Percentiles rank a stretch among this genome's conserved stretches.
Evolutionary conservation across 352 stramenopile genomes (phyloP).

Genomic region (Elongisporangium undulatum): DNA sequence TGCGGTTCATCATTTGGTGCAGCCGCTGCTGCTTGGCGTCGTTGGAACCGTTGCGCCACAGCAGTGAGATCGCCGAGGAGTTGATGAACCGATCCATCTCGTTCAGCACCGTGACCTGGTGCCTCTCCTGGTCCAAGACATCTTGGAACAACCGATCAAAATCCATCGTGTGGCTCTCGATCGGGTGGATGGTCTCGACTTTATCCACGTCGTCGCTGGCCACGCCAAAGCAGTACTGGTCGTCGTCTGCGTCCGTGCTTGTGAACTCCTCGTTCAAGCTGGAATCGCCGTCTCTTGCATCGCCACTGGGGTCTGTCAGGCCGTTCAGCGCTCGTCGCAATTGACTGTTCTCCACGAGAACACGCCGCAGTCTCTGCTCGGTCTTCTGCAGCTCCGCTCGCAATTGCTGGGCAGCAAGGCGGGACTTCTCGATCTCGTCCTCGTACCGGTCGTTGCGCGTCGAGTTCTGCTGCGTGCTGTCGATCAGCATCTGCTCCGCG

Average conservation of each 20-base stretch:
- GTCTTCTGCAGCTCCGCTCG: constrained; percentile 53
- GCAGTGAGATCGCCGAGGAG: constrained; percentile 50
- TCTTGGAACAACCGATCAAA: constrained; percentile 53
- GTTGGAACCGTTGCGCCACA: constrained; percentile 62
- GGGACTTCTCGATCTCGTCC: constrained; percentile 26
- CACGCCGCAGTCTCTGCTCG: constrained; percentile 37
- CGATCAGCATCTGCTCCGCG: constrained; percentile 23
- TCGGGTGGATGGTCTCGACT: constrained; percentile 34
- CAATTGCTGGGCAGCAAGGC: constrained; percentile 29
- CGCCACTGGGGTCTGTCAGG: constrained; percentile 23
- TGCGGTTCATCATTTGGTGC: constrained; percentile 46
- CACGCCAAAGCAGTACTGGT: constrained; percentile 45
- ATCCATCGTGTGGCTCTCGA: constrained; percentile 53
- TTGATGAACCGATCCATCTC: constrained; percentile 69
- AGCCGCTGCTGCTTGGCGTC: constrained; percentile 45
- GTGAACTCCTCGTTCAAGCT: constrained; percentile 29
- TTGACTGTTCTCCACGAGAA: constrained; percentile 48
- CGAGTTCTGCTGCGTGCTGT: constrained; percentile 23
- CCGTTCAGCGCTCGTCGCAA: constrained; percentile 33
- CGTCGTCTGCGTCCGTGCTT: constrained; percentile 28
- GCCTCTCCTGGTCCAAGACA: constrained; percentile 30
- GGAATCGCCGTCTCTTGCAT: constrained; percentile 15
- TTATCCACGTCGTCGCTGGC: constrained; percentile 25
- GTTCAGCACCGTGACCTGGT: constrained; percentile 39
- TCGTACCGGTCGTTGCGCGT: constrained; percentile 26